Base-by-base conservation (phyloP, 2,329 filamentous ascomycete species). In the Dichotomopilus funicola region DNA sequence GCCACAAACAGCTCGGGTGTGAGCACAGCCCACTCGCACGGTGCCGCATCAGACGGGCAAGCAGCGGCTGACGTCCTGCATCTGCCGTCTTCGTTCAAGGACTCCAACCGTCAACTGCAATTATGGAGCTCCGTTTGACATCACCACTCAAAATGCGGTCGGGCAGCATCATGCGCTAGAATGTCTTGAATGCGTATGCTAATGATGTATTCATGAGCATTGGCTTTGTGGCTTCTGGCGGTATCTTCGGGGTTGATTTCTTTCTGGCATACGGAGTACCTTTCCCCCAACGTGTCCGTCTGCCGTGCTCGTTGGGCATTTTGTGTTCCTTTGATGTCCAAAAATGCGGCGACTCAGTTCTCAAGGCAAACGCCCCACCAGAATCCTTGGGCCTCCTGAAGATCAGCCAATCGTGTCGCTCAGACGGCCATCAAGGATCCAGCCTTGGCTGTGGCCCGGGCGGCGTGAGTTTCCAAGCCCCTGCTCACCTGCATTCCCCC, bases 401-500 rank as follows among this genome's bases (percentile, higher is more conserved):
- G n/a, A 34, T 27, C 42, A 49, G 31, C 63, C 61, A 64, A 63
- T 62, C 56, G 62, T 31, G 1, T 19, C 10, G 9, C 8, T 12
- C 35, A 27, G 4, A 7, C 19, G 9, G 42, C 60, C 55, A 59
- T 56, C 55, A 56, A 59, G 49, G 56, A 55, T 59, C 54, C 46
- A 37, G 38, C 44, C 58, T 59, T 56, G 61, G 48, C 49, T 46
- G 60, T 54, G 61, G 54, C 46, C 59, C 57, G 33, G 48, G 58
- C 58, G 57, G 50, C 55, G 58, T 57, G 53, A 44, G 56, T 58
- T 52, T 54, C 58, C 51, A 34, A n/a, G 54, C 54, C 64, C 62
- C 57, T 60, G 61, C 60, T 61, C 63, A 56, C 50, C 46, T 62
- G 62, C 41, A 34, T 36, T 54, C 34, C 37, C 33, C 36, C 38